These are phyloP conservation scores for Neofusicoccum umdonicola DNA, from an alignment of 2,329 filamentous ascomycete genomes.

Conservation along the genomic window DNA sequence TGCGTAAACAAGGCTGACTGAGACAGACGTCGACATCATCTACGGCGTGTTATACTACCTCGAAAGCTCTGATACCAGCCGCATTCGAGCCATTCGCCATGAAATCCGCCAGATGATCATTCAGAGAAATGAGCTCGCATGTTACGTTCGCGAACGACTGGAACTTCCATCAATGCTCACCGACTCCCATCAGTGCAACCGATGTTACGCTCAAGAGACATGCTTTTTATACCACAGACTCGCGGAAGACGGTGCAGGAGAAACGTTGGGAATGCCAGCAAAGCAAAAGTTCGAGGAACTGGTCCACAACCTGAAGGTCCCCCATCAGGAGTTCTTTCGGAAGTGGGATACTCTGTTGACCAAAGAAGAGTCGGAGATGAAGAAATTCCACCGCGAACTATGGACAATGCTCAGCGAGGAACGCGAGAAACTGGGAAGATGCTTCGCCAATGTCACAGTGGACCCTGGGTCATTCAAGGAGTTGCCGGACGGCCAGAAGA, in stretches of 20 bases:
- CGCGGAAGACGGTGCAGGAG: slow-evolving; percentile 76
- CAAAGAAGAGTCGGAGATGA: slow-evolving; percentile 87
- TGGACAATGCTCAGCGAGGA: slow-evolving; percentile 95
- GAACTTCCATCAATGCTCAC: slow-evolving; percentile 84
- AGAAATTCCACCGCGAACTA: slow-evolving; percentile 82
- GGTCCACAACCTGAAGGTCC: slow-evolving; percentile 71
- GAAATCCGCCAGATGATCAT: slow-evolving; percentile 97
- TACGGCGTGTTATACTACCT: slow-evolving; percentile 95
- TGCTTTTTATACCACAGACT: slow-evolving; percentile 95
- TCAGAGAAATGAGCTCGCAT: slow-evolving; percentile 85
- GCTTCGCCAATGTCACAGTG: slow-evolving; percentile 84
- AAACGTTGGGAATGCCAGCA: slow-evolving; percentile 77
- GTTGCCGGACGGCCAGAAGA: slow-evolving; percentile 69
- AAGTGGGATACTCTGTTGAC: slow-evolving; percentile 94
- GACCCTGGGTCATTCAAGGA: slow-evolving; percentile 72
- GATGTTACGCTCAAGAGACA: slow-evolving; percentile 84
- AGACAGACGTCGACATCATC: slow-evolving; percentile 74
- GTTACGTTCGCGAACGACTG: slow-evolving; percentile 77
- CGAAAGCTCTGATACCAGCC: slow-evolving; percentile 81
- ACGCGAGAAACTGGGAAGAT: slow-evolving; percentile 82
- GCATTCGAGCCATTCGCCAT: slow-evolving; percentile 79
- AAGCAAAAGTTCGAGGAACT: slow-evolving; percentile 78
- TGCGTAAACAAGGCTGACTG: slow-evolving; percentile 15
- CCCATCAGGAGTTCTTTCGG: slow-evolving; percentile 79
- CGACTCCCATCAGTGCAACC: slow-evolving; percentile 75